These are phyloP conservation scores for Skeletonema grethae DNA, from an alignment of 108 stramenopile species.

Conservation along the genomic window DNA sequence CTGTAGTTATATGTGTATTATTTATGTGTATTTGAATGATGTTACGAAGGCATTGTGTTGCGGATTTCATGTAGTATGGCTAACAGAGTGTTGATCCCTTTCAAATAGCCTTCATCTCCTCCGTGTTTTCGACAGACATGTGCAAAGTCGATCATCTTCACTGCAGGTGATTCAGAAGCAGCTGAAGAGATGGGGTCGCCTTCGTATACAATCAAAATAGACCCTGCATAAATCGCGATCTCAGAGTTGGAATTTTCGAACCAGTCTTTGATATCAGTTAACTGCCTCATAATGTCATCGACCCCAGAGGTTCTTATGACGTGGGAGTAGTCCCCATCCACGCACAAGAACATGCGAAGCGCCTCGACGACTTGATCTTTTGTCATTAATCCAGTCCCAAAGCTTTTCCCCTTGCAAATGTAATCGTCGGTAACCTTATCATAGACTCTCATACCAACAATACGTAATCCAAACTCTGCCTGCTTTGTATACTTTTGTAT, in stretches of 20 bases:
- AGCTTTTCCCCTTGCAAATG: constrained; percentile 60
- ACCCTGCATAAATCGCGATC: constrained; percentile 75
- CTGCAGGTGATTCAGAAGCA: constrained; percentile 28
- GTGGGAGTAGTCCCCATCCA: neutral
- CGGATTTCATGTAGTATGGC: constrained; percentile 54
- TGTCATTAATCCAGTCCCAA: constrained; percentile 57
- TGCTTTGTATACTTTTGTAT: constrained; percentile 75
- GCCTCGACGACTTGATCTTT: constrained; percentile 54
- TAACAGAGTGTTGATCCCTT: constrained; percentile 57
- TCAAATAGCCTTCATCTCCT: constrained; percentile 56
- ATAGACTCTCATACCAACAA: constrained; percentile 79
- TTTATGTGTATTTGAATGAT: neutral
- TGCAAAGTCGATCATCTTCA: constrained; percentile 87
- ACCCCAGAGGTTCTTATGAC: neutral
- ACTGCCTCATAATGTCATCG: constrained; percentile 44
- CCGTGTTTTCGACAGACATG: constrained; percentile 65
- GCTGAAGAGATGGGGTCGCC: constrained; percentile 22
- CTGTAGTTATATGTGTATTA: neutral
- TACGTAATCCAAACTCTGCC: constrained; percentile 75
- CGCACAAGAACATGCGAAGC: constrained; percentile 58
- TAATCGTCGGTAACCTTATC: constrained; percentile 59
- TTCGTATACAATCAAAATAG: constrained; percentile 80
- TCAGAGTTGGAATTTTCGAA: constrained; percentile 58
- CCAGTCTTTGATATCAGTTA: constrained; percentile 56
- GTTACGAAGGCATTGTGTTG: neutral